Evolutionary conservation across 148 eudicot genomes (phyloP).

Genomic region (Rhododendron mucronatum): DNA sequence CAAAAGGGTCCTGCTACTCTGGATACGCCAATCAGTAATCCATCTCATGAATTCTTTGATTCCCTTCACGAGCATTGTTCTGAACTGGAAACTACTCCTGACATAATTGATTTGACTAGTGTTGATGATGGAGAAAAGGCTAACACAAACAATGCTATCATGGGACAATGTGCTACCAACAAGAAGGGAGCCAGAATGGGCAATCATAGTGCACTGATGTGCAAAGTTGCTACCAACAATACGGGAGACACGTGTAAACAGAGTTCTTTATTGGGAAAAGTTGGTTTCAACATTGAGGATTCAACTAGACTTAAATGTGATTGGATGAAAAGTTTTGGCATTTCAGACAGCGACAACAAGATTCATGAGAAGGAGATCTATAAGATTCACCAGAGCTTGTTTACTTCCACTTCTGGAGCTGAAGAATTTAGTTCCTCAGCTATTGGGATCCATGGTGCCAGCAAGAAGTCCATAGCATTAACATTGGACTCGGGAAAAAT

Average conservation of each 20-base stretch:
- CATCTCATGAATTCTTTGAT: not conserved
- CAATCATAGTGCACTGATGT: not conserved
- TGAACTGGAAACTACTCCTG: not conserved
- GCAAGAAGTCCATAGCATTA: not conserved
- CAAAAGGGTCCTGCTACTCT: not conserved
- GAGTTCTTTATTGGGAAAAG: not conserved
- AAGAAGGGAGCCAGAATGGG: not conserved
- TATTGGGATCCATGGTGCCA: not conserved
- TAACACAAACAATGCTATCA: not conserved
- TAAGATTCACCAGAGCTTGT: not conserved
- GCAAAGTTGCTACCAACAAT: not conserved
- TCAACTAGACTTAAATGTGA: not conserved
- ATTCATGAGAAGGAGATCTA: constrained; percentile 4
- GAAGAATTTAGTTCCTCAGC: constrained; percentile 8
- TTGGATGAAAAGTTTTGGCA: not conserved
- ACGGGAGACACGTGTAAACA: not conserved
- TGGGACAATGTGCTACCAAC: not conserved
- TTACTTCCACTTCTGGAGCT: constrained; percentile 4
- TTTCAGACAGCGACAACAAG: not conserved
- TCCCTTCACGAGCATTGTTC: not conserved
- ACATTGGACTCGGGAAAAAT: not conserved
- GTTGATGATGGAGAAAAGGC: constrained; percentile 14
- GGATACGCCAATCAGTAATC: not conserved
- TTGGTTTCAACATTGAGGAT: not conserved
- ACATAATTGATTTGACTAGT: constrained; percentile 19